Percentiles rank a stretch among this genome's conserved stretches.
phyloP scores from a whole-genome alignment of 345 rosid species.

The Eucalyptus cloeziana region DNA sequence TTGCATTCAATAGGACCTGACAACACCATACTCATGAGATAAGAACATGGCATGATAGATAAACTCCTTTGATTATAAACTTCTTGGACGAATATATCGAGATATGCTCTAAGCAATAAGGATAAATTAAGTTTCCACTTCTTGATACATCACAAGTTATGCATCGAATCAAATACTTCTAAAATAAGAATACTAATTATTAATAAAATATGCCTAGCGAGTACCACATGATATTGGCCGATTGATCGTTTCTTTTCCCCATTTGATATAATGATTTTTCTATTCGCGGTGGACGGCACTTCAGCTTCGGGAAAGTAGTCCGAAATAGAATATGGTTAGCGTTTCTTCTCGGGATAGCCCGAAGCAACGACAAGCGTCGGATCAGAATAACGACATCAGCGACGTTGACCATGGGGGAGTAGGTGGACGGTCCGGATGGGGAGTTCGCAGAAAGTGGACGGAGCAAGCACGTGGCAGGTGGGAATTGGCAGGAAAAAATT shows the following conservation, averaged over 20 bases:
- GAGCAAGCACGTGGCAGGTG: not conserved
- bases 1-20: not conserved
- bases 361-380: not conserved
- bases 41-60: not conserved
- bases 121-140: not conserved
- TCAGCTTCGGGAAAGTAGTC: not conserved
- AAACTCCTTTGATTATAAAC: not conserved
- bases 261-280: not conserved
- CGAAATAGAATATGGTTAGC: not conserved
- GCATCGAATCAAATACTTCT: not conserved
- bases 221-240: not conserved
- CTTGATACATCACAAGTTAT: not conserved
- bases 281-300: not conserved
- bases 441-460: not conserved
- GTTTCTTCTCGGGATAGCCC: not conserved
- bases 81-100: not conserved
- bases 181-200: not conserved
- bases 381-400: not conserved
- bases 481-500: not conserved
- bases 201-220: not conserved
- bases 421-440: not conserved
- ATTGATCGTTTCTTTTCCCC: not conserved
- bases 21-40: not conserved
- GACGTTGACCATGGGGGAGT: not conserved
- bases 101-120: not conserved